Percentiles rank a stretch among this genome's conserved stretches.
These are phyloP conservation scores for Chloris gayana DNA, from an alignment of 176 grass and related monocot species.

Conservation along the genomic window DNA sequence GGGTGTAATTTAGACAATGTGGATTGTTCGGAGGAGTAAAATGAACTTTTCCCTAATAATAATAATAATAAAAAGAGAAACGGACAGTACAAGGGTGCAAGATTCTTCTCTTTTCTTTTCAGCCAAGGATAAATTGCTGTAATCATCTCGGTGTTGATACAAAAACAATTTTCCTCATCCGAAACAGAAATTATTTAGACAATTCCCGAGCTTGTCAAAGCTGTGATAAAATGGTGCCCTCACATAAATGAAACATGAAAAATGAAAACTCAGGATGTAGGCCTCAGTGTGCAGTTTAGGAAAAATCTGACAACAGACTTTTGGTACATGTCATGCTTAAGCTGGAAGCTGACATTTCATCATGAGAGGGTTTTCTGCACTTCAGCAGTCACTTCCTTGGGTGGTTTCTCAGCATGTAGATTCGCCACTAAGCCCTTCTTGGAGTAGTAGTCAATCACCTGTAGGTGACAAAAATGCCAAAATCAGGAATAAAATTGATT, in stretches of 20 bases:
- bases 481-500: slow-evolving; percentile 17
- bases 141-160: slow-evolving; percentile 31
- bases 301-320: slow-evolving; percentile 34
- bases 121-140: not conserved
- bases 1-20: too few relatives aligned
- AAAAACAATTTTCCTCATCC: slow-evolving; percentile 29
- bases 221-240: slow-evolving; percentile 31
- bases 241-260: slow-evolving; percentile 2
- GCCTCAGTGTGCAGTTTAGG: slow-evolving; percentile 40
- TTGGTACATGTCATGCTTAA: slow-evolving; percentile 36
- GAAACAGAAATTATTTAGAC: slow-evolving; percentile 56
- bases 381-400: slow-evolving; percentile 70
- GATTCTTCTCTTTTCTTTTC: not conserved
- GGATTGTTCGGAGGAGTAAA: too few relatives aligned
- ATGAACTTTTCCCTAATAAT: too few relatives aligned
- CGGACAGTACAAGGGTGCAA: too few relatives aligned
- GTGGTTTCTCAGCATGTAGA: slow-evolving; percentile 80
- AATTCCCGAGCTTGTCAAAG: slow-evolving; percentile 35
- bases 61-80: too few relatives aligned
- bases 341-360: slow-evolving; percentile 28
- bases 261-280: slow-evolving; percentile 35
- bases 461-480: slow-evolving; percentile 23
- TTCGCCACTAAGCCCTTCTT: slow-evolving; percentile 78
- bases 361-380: slow-evolving; percentile 81
- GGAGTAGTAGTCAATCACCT: slow-evolving; percentile 92